A percentile compares a stretch with the other conserved stretches of the same genome.
These are phyloP conservation scores for Penicillium maclennaniae DNA, from an alignment of 495 filamentous ascomycete genomes.

Conservation along the genomic window DNA sequence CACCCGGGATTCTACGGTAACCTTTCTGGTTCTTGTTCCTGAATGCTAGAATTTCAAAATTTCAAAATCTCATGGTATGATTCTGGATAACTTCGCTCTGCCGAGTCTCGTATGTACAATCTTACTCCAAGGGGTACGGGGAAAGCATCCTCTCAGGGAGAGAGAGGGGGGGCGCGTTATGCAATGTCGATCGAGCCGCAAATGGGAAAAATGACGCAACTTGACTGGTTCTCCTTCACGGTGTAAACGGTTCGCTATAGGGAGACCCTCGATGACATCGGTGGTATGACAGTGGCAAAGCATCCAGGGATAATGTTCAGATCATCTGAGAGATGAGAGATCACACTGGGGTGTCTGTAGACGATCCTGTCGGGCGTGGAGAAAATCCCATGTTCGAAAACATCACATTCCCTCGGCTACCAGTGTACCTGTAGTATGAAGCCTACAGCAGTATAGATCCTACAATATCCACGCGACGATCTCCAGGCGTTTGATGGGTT, in stretches of 20 bases:
- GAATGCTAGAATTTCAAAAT: too few relatives aligned
- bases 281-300: not conserved
- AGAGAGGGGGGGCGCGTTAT: slow-evolving; percentile 28
- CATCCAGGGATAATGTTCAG: not conserved
- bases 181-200: slow-evolving; percentile 41
- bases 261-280: slow-evolving; percentile 2
- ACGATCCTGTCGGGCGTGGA: too few relatives aligned
- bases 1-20: not conserved
- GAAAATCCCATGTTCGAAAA: too few relatives aligned
- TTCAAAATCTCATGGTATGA: too few relatives aligned
- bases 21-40: not conserved
- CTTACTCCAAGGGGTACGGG: slow-evolving; percentile 4
- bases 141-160: slow-evolving; percentile 19
- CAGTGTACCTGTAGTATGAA: too few relatives aligned
- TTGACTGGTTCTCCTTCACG: slow-evolving; percentile 12
- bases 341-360: not conserved
- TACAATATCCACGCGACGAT: too few relatives aligned
- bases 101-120: too few relatives aligned
- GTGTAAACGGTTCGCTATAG: not conserved
- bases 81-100: too few relatives aligned
- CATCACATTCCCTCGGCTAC: too few relatives aligned
- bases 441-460: too few relatives aligned
- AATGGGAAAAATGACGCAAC: slow-evolving; percentile 23
- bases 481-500: too few relatives aligned
- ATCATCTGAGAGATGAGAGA: not conserved